Evolutionary conservation across 148 eudicot species (phyloP).

Genomic region (Fallopia convolvulus): DNA sequence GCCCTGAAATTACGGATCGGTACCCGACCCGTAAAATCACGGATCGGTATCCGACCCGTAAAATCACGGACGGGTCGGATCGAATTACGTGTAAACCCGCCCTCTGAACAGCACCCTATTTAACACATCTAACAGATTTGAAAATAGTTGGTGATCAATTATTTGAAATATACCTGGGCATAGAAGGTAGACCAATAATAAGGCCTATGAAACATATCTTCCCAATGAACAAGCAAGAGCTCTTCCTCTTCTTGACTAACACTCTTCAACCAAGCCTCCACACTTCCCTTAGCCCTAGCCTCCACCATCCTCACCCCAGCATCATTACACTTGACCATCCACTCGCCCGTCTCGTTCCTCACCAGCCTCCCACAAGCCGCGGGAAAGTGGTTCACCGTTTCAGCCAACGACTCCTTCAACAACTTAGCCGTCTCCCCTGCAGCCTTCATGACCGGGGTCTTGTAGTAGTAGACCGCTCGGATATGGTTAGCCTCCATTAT

Average conservation of each 20-base stretch:
- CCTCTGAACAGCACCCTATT: too few relatives aligned
- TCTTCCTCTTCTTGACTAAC: constrained; percentile 42
- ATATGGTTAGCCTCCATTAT: constrained; percentile 48
- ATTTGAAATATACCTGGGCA: constrained; percentile 27
- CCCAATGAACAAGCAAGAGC: constrained; percentile 50
- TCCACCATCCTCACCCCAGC: constrained; percentile 58
- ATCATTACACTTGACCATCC: constrained; percentile 69
- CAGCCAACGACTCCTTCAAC: constrained; percentile 34
- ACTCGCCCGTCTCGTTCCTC: constrained; percentile 29
- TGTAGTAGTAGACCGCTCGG: constrained; percentile 40
- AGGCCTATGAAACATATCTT: constrained; percentile 45
- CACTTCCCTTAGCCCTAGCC: constrained; percentile 50
- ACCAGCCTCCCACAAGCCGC: constrained; percentile 38
- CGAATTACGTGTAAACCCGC: too few relatives aligned
- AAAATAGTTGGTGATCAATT: too few relatives aligned
- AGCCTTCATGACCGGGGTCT: background rate
- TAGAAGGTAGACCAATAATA: constrained; percentile 58
- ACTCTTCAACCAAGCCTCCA: constrained; percentile 47
- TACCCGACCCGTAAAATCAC: too few relatives aligned
- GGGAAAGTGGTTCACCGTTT: constrained; percentile 34
- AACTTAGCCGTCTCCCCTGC: constrained; percentile 21
- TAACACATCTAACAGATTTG: too few relatives aligned
- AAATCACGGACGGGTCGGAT: too few relatives aligned
- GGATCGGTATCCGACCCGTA: too few relatives aligned
- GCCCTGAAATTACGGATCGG: too few relatives aligned